These are phyloP conservation scores for Phyllosticta paracitricarpa DNA, from an alignment of 2,329 filamentous ascomycete species.

Conservation along the genomic window DNA sequence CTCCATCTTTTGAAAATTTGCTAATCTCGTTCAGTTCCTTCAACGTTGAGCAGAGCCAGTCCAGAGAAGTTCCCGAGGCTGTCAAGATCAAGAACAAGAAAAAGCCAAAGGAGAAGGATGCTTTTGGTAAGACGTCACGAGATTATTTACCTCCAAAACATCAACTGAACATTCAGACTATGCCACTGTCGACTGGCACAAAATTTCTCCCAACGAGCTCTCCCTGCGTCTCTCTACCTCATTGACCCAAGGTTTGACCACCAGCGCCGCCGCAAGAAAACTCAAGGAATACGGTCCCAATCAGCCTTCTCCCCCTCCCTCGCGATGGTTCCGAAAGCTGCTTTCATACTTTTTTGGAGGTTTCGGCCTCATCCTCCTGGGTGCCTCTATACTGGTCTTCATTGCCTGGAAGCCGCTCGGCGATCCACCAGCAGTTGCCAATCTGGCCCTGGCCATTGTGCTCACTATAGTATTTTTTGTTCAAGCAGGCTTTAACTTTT, in stretches of 20 bases:
- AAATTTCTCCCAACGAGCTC: slow-evolving; percentile 47
- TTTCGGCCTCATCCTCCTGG: slow-evolving; percentile 61
- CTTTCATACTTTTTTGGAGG: slow-evolving; percentile 67
- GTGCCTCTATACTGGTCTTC: slow-evolving; percentile 63
- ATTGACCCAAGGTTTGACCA: slow-evolving; percentile 47
- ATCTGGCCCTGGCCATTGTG: slow-evolving; percentile 64
- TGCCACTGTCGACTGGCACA: slow-evolving; percentile 59
- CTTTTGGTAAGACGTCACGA: slow-evolving; percentile 19
- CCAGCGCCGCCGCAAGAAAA: slow-evolving; percentile 46
- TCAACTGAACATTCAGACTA: slow-evolving; percentile 16
- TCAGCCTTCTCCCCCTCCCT: slow-evolving; percentile 54
- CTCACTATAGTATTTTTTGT: slow-evolving; percentile 57
- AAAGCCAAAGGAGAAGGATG: slow-evolving; percentile 22
- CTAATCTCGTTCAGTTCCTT: slow-evolving; percentile 25
- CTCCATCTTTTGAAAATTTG: not conserved
- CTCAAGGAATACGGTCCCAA: slow-evolving; percentile 56
- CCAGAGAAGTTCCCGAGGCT: slow-evolving; percentile 14
- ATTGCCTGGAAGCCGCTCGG: slow-evolving; percentile 68
- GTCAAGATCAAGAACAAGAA: slow-evolving; percentile 20
- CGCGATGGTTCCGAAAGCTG: slow-evolving; percentile 47
- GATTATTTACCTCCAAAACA: slow-evolving; percentile 13
- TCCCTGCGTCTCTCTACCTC: slow-evolving; percentile 50
- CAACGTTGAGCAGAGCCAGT: slow-evolving; percentile 28
- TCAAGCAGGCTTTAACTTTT: slow-evolving; percentile 48
- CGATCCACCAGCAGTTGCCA: slow-evolving; percentile 59